Evolutionary conservation across 1,284 basidiomycete species (phyloP).

Genomic region (Apiotrichum akiyoshidainum): DNA sequence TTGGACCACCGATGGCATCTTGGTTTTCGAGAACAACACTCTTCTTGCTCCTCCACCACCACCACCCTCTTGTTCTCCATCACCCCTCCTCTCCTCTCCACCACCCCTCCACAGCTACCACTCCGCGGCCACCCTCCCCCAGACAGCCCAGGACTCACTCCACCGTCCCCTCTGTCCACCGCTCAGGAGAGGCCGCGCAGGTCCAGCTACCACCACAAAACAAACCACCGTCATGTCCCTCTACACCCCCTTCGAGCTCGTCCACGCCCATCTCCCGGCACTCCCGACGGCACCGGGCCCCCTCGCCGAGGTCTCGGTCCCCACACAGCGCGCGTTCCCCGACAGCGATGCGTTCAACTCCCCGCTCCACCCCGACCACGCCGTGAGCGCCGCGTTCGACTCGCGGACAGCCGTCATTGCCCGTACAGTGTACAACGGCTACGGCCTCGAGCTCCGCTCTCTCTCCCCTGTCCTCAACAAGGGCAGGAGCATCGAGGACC

Average conservation of each 20-base stretch:
- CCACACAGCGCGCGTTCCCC: constrained; percentile 55
- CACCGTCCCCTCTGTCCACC: too few relatives aligned
- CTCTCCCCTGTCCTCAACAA: constrained; percentile 53
- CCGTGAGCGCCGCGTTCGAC: constrained; percentile 63
- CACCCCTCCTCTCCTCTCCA: too few relatives aligned
- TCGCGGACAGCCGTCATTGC: constrained; percentile 65
- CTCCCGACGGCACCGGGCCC: constrained; percentile 30
- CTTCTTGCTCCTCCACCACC: too few relatives aligned
- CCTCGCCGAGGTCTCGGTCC: constrained; percentile 33
- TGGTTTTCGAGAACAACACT: too few relatives aligned
- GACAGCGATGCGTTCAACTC: constrained; percentile 49
- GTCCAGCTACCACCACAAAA: background rate
- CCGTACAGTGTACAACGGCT: constrained; percentile 69
- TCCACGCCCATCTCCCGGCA: constrained; percentile 42
- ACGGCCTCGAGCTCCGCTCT: constrained; percentile 71
- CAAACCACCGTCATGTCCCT: constrained; percentile 14
- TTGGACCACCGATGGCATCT: too few relatives aligned
- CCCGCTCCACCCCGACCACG: constrained; percentile 69
- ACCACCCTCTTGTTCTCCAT: too few relatives aligned
- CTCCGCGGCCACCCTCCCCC: too few relatives aligned
- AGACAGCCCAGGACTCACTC: too few relatives aligned
- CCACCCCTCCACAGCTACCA: too few relatives aligned
- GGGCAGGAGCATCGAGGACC: constrained; percentile 35
- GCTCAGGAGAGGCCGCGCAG: too few relatives aligned
- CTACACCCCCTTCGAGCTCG: constrained; percentile 37